These are phyloP conservation scores for Daldinia loculata DNA, from an alignment of 495 filamentous ascomycete genomes.

Conservation along the genomic window DNA sequence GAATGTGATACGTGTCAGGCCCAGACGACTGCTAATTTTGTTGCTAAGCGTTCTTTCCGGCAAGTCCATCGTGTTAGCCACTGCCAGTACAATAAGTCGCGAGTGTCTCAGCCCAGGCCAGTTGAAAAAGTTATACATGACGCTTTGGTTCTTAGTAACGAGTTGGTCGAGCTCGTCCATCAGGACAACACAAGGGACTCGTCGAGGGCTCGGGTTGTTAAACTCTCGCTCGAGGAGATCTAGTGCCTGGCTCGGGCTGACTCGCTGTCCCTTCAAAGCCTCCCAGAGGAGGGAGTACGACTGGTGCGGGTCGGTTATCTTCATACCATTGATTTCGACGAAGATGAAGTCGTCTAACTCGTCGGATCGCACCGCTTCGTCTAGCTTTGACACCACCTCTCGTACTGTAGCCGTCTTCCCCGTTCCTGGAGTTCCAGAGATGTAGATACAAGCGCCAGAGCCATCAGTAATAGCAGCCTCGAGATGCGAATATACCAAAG, in stretches of 20 bases:
- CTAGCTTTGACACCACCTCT: slow-evolving; percentile 90
- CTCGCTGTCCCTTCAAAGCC: slow-evolving; percentile 90
- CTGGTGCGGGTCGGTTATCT: slow-evolving; percentile 97
- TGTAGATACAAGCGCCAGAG: slow-evolving; percentile 95
- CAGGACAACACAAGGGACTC: slow-evolving; percentile 94
- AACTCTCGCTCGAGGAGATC: slow-evolving; percentile 93
- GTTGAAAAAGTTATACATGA: slow-evolving; percentile 99
- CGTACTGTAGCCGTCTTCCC: slow-evolving; percentile 98
- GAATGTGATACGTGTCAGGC: slow-evolving; percentile 91
- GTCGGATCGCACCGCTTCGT: slow-evolving; percentile 82
- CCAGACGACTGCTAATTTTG: slow-evolving; percentile 94
- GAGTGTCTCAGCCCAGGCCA: slow-evolving; percentile 96
- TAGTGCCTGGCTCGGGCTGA: slow-evolving; percentile 89
- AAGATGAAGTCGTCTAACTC: slow-evolving; percentile 99
- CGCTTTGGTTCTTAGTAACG: slow-evolving; percentile 94
- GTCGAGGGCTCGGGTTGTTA: slow-evolving; percentile 83
- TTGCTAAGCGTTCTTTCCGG: slow-evolving; percentile 97
- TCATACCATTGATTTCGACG: slow-evolving; percentile 99
- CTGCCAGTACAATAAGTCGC: slow-evolving; percentile 91
- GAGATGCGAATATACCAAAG: slow-evolving; percentile 89
- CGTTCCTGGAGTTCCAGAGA: slow-evolving; percentile 98
- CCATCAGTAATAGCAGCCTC: slow-evolving; percentile 94
- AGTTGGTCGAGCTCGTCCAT: slow-evolving; percentile 99
- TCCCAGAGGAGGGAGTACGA: slow-evolving; percentile 97
- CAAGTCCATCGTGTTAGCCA: slow-evolving; percentile 99